A percentile compares a stretch with the other conserved stretches of the same genome.
phyloP scores from a whole-genome alignment of 2,329 filamentous ascomycete species.

The Beauveria sp. region DNA sequence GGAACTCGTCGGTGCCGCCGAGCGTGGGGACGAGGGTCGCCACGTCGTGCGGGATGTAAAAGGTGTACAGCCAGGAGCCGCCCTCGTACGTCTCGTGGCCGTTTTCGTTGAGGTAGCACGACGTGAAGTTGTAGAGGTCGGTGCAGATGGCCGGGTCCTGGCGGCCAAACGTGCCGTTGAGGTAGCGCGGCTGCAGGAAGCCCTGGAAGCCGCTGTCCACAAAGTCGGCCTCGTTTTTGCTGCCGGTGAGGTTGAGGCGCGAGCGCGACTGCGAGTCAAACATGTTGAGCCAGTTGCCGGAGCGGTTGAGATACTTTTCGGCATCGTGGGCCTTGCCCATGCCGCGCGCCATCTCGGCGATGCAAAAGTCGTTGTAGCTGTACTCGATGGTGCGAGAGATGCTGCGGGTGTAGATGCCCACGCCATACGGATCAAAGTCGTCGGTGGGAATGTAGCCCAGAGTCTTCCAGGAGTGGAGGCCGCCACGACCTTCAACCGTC shows the following conservation, averaged over 20 bases:
- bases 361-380: conserved; percentile 70
- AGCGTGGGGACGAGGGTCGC: conserved; percentile 41
- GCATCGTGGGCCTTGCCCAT: conserved; percentile 46
- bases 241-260: conserved; percentile 30
- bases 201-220: conserved; percentile 49
- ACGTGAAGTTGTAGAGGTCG: conserved; percentile 38
- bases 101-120: conserved; percentile 21
- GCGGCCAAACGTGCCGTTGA: conserved; percentile 59
- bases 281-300: conserved; percentile 63
- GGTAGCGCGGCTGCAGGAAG: conserved; percentile 61
- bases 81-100: conserved; percentile 55
- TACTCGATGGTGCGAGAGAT: conserved; percentile 73
- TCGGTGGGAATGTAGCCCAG: conserved; percentile 66
- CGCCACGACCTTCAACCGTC: conserved; percentile 64
- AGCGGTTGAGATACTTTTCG: conserved; percentile 52
- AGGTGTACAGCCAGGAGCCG: conserved; percentile 65
- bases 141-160: conserved; percentile 47
- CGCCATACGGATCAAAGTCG: conserved; percentile 55
- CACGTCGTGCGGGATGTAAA: conserved; percentile 44
- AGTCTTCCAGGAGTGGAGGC: conserved; percentile 61
- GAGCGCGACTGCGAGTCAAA: conserved; percentile 36
- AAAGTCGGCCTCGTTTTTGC: conserved; percentile 21
- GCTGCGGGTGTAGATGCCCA: conserved; percentile 58
- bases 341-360: conserved; percentile 52
- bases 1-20: conserved; percentile 51